Percentiles rank a stretch among this genome's conserved stretches.
Conservation (phyloP, 148 eudicot species). For the Amaranthus cruentus region DNA sequence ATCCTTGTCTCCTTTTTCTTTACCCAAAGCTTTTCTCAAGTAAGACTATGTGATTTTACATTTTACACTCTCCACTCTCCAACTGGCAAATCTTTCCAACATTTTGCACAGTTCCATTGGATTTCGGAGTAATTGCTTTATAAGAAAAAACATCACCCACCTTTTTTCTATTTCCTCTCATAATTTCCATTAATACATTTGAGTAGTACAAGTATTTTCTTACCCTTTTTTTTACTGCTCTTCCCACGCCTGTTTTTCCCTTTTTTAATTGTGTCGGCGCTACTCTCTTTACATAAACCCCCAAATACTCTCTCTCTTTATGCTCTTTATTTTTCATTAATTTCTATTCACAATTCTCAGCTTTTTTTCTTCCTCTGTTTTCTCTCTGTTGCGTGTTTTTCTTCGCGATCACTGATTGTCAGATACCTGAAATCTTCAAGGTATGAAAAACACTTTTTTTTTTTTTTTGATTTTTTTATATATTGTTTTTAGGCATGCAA, state of each 20-base stretch:
- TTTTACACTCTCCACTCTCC: background rate
- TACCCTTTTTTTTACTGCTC: background rate
- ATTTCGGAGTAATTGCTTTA: too few relatives aligned
- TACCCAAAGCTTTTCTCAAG: too few relatives aligned
- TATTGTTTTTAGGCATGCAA: too few relatives aligned
- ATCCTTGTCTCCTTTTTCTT: too few relatives aligned
- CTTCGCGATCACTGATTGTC: background rate
- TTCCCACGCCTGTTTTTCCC: constrained; percentile 3
- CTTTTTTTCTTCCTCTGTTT: background rate
- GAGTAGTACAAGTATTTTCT: too few relatives aligned
- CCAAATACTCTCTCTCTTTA: background rate
- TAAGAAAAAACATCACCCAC: constrained; percentile 3
- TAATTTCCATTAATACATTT: background rate
- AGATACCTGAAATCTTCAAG: background rate
- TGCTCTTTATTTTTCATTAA: background rate
- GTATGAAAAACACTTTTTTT: background rate
- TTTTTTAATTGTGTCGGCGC: constrained; percentile 30
- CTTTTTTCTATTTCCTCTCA: background rate
- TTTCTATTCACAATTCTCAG: background rate
- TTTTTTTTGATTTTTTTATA: too few relatives aligned
- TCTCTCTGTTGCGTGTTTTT: background rate
- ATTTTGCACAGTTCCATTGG: background rate
- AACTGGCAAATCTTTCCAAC: background rate
- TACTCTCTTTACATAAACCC: background rate
- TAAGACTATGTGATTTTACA: background rate